Evolutionary conservation across 768 basidiomycete genomes (phyloP).

Genomic region (Lentinula boryana): DNA sequence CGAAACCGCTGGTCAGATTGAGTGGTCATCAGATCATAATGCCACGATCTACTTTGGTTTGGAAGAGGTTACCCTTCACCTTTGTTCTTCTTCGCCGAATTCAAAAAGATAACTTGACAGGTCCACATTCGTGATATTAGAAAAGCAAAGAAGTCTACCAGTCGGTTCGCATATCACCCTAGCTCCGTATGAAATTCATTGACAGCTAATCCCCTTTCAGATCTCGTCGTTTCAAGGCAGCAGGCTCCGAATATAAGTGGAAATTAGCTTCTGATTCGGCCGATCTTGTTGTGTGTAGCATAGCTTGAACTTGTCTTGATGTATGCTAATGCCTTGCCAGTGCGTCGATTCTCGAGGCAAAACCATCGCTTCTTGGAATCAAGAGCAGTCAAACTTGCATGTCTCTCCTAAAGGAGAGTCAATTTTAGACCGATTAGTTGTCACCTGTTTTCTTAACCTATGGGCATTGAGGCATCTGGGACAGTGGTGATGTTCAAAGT

Average conservation of each 20-base stretch:
- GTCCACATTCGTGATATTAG: constrained; percentile 41
- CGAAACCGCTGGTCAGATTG: constrained; percentile 48
- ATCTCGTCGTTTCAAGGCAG: constrained; percentile 49
- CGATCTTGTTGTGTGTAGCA: constrained; percentile 37
- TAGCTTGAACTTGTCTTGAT: not conserved
- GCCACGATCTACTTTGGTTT: constrained; percentile 44
- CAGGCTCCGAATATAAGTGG: constrained; percentile 51
- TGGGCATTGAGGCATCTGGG: constrained; percentile 38
- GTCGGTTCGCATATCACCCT: constrained; percentile 33
- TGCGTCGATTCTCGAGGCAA: constrained; percentile 44
- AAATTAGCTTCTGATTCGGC: constrained; percentile 34
- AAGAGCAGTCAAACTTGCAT: constrained; percentile 29
- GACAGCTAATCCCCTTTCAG: constrained; percentile 19
- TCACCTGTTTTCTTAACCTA: constrained; percentile 47
- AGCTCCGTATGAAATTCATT: not conserved
- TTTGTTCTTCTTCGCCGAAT: not conserved
- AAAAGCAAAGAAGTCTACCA: constrained; percentile 38
- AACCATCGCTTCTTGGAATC: constrained; percentile 42
- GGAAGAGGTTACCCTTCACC: constrained; percentile 30
- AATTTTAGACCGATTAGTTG: constrained; percentile 44
- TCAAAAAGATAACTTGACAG: constrained; percentile 8
- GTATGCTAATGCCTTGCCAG: constrained; percentile 19
- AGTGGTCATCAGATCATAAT: constrained; percentile 41
- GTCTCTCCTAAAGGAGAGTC: constrained; percentile 30
- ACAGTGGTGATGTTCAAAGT: constrained; percentile 28